Conservation (phyloP, 108 stramenopile species). For the Chaetoceros muelleri region DNA sequence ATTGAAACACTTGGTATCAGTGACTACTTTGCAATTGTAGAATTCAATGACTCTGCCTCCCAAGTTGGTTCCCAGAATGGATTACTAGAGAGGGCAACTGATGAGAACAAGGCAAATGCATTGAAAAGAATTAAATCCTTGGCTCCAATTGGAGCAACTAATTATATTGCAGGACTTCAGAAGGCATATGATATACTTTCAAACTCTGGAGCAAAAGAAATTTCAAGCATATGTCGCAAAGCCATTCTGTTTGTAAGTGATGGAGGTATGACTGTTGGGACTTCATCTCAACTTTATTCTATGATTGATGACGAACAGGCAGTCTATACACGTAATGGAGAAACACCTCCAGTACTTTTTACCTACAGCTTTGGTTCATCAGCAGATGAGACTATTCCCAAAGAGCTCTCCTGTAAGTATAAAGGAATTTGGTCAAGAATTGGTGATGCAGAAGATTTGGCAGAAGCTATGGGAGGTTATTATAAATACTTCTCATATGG, state of each 20-base stretch:
- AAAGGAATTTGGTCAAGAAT: slow-evolving; percentile 35
- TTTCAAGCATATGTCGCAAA: slow-evolving; percentile 6
- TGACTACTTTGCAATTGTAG: slow-evolving; percentile 34
- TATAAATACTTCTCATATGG: slow-evolving; percentile 43
- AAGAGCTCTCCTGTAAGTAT: slow-evolving; percentile 31
- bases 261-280: slow-evolving; percentile 7
- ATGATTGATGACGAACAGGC: not conserved
- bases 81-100: slow-evolving; percentile 17
- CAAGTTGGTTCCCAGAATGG: slow-evolving; percentile 16
- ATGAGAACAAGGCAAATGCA: slow-evolving; percentile 3
- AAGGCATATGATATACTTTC: slow-evolving; percentile 12
- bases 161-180: slow-evolving; percentile 9
- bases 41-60: slow-evolving; percentile 13
- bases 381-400: slow-evolving; percentile 19
- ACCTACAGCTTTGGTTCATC: slow-evolving; percentile 27
- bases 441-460: slow-evolving; percentile 16
- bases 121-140: not conserved
- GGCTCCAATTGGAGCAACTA: slow-evolving; percentile 1
- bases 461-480: slow-evolving; percentile 34
- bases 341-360: slow-evolving; percentile 21
- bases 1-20: slow-evolving; percentile 31
- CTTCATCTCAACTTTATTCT: not conserved
- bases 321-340: slow-evolving; percentile 8
- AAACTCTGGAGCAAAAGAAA: not conserved
- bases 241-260: slow-evolving; percentile 30